Percentiles rank a stretch among this genome's conserved stretches.
Evolutionary conservation across 306 rosid species (phyloP).

Genomic region (Dryas alaskensis): DNA sequence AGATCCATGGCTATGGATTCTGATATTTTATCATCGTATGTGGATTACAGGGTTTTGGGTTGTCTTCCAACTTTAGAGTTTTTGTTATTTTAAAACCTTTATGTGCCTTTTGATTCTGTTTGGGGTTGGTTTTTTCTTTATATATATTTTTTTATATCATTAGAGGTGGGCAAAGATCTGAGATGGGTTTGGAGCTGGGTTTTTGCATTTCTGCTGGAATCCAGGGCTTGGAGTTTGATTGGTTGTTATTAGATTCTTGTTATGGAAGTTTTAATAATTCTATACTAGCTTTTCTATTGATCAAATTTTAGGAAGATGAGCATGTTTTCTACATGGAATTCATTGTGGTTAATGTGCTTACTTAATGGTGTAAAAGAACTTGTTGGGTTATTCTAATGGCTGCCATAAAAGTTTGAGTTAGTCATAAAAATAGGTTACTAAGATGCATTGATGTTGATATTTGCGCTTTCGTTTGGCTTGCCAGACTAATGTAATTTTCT

Average conservation of each 20-base stretch:
- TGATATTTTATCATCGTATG: slow-evolving; percentile 1
- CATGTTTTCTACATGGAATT: slow-evolving; percentile 3
- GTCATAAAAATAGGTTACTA: slow-evolving; percentile 7
- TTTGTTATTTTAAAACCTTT: background rate
- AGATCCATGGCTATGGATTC: slow-evolving; percentile 45
- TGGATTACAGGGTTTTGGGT: slow-evolving; percentile 14
- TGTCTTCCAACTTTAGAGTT: background rate
- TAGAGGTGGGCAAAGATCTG: slow-evolving; percentile 29
- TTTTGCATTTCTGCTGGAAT: background rate
- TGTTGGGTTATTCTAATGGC: background rate
- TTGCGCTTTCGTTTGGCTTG: background rate
- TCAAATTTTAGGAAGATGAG: background rate
- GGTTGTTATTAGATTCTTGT: slow-evolving; percentile 14
- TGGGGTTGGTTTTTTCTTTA: slow-evolving; percentile 3
- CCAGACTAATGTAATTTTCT: slow-evolving; percentile 25
- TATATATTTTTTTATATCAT: too few species aligned
- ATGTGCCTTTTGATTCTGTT: slow-evolving; percentile 16
- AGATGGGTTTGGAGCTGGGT: slow-evolving; percentile 8
- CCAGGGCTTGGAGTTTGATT: slow-evolving; percentile 10
- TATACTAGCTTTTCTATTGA: background rate
- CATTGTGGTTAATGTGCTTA: background rate
- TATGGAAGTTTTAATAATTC: slow-evolving; percentile 3
- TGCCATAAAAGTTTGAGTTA: slow-evolving; percentile 9
- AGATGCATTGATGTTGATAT: slow-evolving; percentile 3
- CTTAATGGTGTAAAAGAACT: background rate